phyloP scores from a whole-genome alignment of 1,139 yeast genomes.

The Candida sp. region DNA sequence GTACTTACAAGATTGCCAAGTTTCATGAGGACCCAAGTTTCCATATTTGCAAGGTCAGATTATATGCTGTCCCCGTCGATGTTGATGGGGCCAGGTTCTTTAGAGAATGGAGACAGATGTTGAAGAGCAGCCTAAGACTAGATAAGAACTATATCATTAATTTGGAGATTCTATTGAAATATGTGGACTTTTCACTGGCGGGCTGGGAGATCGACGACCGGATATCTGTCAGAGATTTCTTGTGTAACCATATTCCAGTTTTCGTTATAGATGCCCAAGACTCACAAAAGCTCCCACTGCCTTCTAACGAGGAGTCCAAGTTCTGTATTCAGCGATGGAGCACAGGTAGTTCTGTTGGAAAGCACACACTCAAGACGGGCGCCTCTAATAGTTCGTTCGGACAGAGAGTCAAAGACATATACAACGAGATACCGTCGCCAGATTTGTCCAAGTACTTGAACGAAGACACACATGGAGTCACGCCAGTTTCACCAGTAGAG shows the following conservation, averaged over 20 bases:
- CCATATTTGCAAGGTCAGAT: slow-evolving; percentile 38
- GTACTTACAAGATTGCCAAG: slow-evolving; percentile 42
- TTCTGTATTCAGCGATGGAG: slow-evolving; percentile 27
- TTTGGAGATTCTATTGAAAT: slow-evolving; percentile 31
- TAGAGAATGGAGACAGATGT: slow-evolving; percentile 30
- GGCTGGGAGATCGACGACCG: slow-evolving; percentile 40
- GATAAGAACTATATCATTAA: slow-evolving; percentile 28
- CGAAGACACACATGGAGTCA: slow-evolving; percentile 6
- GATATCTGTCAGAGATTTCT: neutral
- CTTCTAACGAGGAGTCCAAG: slow-evolving; percentile 4
- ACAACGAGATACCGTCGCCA: slow-evolving; percentile 46
- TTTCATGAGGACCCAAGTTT: slow-evolving; percentile 6
- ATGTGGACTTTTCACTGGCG: slow-evolving; percentile 14
- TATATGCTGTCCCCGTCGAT: slow-evolving; percentile 56
- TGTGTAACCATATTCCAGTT: neutral
- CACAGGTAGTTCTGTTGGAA: slow-evolving; percentile 8
- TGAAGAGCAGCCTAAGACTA: slow-evolving; percentile 20
- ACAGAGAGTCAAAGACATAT: slow-evolving; percentile 33
- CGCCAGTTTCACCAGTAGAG: slow-evolving; percentile 20
- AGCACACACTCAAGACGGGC: too few relatives aligned
- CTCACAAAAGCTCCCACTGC: neutral
- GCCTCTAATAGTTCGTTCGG: slow-evolving; percentile 16
- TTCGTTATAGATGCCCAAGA: neutral
- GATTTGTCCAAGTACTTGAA: slow-evolving; percentile 21
- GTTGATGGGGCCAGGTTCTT: slow-evolving; percentile 36